These are phyloP conservation scores for Suillus brevipes DNA, from an alignment of 768 basidiomycete genomes.

Conservation along the genomic window DNA sequence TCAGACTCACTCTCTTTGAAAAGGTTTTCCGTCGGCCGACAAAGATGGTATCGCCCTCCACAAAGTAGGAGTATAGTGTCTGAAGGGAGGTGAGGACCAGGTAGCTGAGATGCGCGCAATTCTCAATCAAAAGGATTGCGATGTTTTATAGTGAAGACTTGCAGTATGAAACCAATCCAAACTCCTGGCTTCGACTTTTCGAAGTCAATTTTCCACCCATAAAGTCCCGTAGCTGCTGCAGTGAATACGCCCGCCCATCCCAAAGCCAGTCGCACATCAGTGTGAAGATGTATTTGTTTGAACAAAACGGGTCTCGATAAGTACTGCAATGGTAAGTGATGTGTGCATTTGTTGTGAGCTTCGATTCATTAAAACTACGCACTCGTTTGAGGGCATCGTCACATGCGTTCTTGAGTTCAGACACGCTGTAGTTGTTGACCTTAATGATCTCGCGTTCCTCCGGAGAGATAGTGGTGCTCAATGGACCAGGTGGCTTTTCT, in stretches of 20 bases:
- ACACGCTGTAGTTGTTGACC: slow-evolving; percentile 57
- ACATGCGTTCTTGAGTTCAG: slow-evolving; percentile 67
- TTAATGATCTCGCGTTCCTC: slow-evolving; percentile 56
- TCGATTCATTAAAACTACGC: slow-evolving; percentile 26
- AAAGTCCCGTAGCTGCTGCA: slow-evolving; percentile 77
- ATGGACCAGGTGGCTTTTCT: slow-evolving; percentile 52
- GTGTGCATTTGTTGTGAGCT: background rate
- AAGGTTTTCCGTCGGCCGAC: slow-evolving; percentile 89
- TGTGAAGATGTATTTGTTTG: slow-evolving; percentile 83
- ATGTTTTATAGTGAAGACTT: slow-evolving; percentile 35
- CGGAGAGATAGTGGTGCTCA: slow-evolving; percentile 45
- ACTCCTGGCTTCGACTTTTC: slow-evolving; percentile 83
- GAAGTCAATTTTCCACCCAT: slow-evolving; percentile 87
- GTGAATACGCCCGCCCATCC: slow-evolving; percentile 88
- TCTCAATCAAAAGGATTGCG: background rate
- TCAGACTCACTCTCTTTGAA: slow-evolving; percentile 69
- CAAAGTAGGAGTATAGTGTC: slow-evolving; percentile 80
- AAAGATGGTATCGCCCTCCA: slow-evolving; percentile 84
- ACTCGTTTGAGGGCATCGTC: slow-evolving; percentile 93
- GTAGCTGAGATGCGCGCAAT: slow-evolving; percentile 53
- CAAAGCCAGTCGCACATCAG: slow-evolving; percentile 82
- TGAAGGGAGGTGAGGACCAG: slow-evolving; percentile 68
- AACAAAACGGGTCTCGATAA: slow-evolving; percentile 80
- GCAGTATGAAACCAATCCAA: slow-evolving; percentile 77
- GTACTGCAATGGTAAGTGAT: slow-evolving; percentile 50